phyloP scores from a whole-genome alignment of 1,139 yeast genomes.

The Yamadazyma membranifaciens region DNA sequence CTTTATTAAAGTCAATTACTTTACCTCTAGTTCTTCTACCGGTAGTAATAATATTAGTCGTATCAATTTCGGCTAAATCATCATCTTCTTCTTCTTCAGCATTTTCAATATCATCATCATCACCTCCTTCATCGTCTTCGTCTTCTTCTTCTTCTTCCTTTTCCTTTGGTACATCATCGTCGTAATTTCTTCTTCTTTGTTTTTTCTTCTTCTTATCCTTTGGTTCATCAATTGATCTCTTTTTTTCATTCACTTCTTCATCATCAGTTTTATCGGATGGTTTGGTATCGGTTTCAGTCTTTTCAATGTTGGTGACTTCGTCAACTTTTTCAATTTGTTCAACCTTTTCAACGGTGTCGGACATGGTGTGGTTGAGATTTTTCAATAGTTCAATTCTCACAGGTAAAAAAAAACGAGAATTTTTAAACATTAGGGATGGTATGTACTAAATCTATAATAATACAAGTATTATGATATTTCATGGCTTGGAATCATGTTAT shows the following conservation, averaged over 20 bases:
- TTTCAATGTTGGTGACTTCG: neutral
- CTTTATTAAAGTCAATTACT: conserved; percentile 81
- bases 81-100: conserved; percentile 72
- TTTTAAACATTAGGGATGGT: conserved; percentile 3
- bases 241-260: conserved; percentile 14
- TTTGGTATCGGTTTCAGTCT: too few relatives aligned
- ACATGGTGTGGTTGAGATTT: conserved; percentile 1
- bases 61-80: conserved; percentile 79
- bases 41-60: conserved; percentile 74
- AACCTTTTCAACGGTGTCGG: conserved; percentile 7
- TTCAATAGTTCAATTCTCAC: neutral
- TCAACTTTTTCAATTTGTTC: neutral
- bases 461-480: neutral
- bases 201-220: conserved; percentile 38
- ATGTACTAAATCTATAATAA: neutral
- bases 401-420: neutral
- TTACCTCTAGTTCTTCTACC: conserved; percentile 93
- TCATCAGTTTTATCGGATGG: neutral
- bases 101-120: conserved; percentile 48
- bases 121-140: conserved; percentile 59
- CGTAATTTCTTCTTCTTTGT: conserved; percentile 46
- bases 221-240: conserved; percentile 17
- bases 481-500: neutral
- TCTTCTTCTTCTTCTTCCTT: conserved; percentile 40
- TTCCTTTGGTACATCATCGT: conserved; percentile 45